Evolutionary conservation across 768 basidiomycete genomes (phyloP).

Genomic region (Symmetrospora coprosmae): DNA sequence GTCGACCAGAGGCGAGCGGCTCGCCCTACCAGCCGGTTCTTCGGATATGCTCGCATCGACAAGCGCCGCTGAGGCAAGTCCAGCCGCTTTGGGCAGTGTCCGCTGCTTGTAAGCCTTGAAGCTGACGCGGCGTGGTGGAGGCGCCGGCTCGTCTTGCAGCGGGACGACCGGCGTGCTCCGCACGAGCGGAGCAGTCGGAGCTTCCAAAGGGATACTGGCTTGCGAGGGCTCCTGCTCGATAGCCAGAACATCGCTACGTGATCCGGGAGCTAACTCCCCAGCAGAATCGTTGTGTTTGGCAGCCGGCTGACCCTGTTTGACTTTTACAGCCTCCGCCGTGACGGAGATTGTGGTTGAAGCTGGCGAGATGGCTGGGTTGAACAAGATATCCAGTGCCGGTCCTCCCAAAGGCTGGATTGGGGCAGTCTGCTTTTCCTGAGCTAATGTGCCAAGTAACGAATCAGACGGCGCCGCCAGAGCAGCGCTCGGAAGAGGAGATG

Average conservation of each 20-base stretch:
- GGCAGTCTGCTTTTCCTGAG: too few species aligned
- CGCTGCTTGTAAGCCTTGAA: conserved; percentile 14
- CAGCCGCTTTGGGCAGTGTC: background rate
- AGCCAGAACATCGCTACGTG: background rate
- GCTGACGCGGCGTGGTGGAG: background rate
- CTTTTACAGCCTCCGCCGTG: too few species aligned
- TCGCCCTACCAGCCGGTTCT: too few species aligned
- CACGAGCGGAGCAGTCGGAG: background rate
- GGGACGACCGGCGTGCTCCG: background rate
- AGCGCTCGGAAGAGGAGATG: background rate
- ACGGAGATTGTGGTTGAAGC: too few species aligned
- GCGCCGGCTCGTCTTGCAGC: background rate
- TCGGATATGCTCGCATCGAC: background rate
- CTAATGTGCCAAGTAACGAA: too few species aligned
- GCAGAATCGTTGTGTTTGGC: background rate
- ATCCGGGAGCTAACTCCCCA: background rate
- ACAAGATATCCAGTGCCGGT: too few species aligned
- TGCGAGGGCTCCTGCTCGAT: background rate
- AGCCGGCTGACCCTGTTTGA: too few species aligned
- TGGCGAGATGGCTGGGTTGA: too few species aligned
- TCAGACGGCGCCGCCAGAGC: background rate
- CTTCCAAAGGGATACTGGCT: background rate
- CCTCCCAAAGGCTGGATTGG: too few species aligned
- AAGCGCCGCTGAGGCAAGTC: background rate
- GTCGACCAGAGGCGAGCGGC: too few species aligned